Base-by-base conservation (phyloP, 169 alveolate species). In the Eimeria maxima region DNA sequence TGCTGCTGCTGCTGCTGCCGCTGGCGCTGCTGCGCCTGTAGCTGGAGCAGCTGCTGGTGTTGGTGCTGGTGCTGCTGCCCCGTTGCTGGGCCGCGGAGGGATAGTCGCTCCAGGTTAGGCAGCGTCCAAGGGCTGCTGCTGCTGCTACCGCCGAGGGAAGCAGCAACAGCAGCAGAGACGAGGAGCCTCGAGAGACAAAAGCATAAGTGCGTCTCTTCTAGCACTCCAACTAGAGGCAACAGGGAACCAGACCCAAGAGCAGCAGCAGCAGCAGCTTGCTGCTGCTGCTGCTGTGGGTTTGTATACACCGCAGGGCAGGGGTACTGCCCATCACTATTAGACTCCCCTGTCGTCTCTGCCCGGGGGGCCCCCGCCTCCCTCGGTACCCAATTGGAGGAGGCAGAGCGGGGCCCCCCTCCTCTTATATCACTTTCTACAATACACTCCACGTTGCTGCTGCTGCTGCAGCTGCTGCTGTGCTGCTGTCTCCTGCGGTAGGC, bases 11-110 rank as follows among this genome's bases (percentile, higher is more conserved):
- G 84, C 84, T n/a, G 7, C 84, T n/a, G 84, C 45, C 38, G 84
- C 84, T 73, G 84, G 53, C 27, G 84, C 84, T 73, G 84, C 84
- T 73, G 57, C 84, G 11, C 53, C 84, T 73, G 84, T 65, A n/a
- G n/a, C n/a, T n/a, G n/a, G n/a, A n/a, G n/a, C n/a, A n/a, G n/a
- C n/a, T n/a, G n/a, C n/a, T n/a, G n/a, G n/a, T n/a, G n/a, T n/a
- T n/a, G n/a, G n/a, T 38, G 89, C n/a, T 38, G 89, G 67, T 80
- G 89, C 89, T 80, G 89, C 89, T 38, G 65, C 88, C 27, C 88
- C 4, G 57, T 5, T 10, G 33, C 24, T 10, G 74, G 27, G 20
- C 74, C 74, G 74, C 74, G 33, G 74, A 16, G 18, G 20, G 38
- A 4, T n/a, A 65, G 74, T 4, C 74, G 74, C 74, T 65, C 74